Percentiles rank a stretch among this genome's conserved stretches.
These are phyloP conservation scores for Didymella pinodella DNA, from an alignment of 2,329 filamentous ascomycete genomes.

Conservation along the genomic window DNA sequence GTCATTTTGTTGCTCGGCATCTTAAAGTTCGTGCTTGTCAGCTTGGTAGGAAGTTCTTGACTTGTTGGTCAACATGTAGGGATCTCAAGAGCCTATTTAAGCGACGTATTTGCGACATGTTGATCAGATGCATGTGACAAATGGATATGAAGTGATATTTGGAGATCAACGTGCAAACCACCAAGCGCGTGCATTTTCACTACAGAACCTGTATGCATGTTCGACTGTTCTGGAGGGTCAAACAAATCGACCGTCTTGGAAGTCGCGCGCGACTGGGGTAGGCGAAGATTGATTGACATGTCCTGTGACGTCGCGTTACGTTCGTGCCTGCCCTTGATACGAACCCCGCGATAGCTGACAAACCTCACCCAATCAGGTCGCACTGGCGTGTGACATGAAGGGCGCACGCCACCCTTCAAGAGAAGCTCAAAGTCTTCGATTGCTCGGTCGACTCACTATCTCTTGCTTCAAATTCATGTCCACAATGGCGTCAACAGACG, in stretches of 20 bases:
- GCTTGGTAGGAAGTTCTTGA: background rate
- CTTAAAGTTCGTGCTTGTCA: background rate
- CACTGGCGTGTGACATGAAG: background rate
- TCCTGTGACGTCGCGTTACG: constrained; percentile 16
- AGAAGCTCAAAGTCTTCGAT: background rate
- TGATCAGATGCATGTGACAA: background rate
- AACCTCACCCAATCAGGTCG: constrained; percentile 15
- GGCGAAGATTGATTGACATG: background rate
- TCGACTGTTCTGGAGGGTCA: background rate
- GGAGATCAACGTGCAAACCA: background rate
- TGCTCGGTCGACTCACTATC: background rate
- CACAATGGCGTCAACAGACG: constrained; percentile 25
- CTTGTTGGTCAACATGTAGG: background rate
- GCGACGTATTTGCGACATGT: no score
- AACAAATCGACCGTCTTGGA: background rate
- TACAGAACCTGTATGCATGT: background rate
- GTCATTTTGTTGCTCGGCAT: background rate
- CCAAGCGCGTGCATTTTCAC: background rate
- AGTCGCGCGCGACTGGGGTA: background rate
- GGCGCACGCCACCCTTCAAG: background rate
- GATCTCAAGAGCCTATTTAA: background rate
- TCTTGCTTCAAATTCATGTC: background rate
- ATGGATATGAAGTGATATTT: background rate
- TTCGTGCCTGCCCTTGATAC: constrained; percentile 10
- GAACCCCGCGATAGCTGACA: constrained; percentile 32